These are phyloP conservation scores for Metschnikowia amazonensis DNA, from an alignment of 805 yeast species.

Conservation along the genomic window DNA sequence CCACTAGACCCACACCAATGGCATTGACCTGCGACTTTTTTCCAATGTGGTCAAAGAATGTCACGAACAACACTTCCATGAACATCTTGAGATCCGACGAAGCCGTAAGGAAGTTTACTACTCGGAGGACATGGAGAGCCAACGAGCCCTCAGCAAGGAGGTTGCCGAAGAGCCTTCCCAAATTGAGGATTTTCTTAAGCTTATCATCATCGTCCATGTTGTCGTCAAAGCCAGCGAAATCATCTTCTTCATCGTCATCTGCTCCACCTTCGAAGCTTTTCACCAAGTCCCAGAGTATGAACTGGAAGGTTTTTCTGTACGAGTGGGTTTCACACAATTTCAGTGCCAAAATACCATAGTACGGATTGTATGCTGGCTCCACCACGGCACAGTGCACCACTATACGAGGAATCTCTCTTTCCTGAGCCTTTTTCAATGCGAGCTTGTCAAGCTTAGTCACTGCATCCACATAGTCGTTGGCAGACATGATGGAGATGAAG, in stretches of 20 bases:
- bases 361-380: constrained; percentile 85
- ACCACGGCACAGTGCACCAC: constrained; percentile 79
- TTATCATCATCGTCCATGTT: constrained; percentile 50
- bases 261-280: constrained; percentile 57
- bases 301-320: constrained; percentile 80
- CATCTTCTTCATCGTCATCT: constrained; percentile 41
- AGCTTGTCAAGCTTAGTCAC: constrained; percentile 77
- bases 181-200: constrained; percentile 58
- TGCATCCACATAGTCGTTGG: constrained; percentile 88
- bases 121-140: constrained; percentile 68
- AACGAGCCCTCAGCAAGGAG: constrained; percentile 70
- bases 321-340: constrained; percentile 74
- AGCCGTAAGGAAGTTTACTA: constrained; percentile 68
- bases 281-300: constrained; percentile 81
- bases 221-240: constrained; percentile 32
- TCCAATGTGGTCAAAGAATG: constrained; percentile 61
- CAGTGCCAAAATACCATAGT: constrained; percentile 74
- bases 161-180: constrained; percentile 78
- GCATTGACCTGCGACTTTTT: constrained; percentile 53
- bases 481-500: constrained; percentile 91
- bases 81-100: constrained; percentile 63
- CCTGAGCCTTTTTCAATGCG: constrained; percentile 72
- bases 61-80: constrained; percentile 67
- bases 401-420: constrained; percentile 82
- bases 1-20: constrained; percentile 41